These are phyloP conservation scores for Apiotrichum montevideense DNA, from an alignment of 1,284 basidiomycete genomes.

Conservation along the genomic window DNA sequence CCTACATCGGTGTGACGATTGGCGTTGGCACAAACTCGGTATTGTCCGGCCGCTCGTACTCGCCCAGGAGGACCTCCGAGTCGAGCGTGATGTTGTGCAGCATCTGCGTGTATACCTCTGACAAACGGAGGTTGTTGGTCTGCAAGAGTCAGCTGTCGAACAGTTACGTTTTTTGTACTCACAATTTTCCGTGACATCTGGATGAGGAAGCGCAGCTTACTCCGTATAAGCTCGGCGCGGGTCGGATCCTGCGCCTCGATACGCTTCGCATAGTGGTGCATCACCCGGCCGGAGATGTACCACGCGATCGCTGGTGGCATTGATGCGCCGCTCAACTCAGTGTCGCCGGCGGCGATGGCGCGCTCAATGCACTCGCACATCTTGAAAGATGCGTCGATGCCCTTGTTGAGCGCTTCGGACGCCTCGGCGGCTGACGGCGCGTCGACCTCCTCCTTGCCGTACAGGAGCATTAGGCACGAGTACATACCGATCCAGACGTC, in stretches of 20 bases:
- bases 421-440: conserved; percentile 8
- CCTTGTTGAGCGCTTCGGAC: conserved; percentile 17
- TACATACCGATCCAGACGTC: conserved; percentile 25
- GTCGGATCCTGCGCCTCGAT: conserved; percentile 8
- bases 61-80: conserved; percentile 18
- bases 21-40: conserved; percentile 1
- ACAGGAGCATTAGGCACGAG: conserved; percentile 15
- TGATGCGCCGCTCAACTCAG: conserved; percentile 19
- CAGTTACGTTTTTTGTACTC: not conserved
- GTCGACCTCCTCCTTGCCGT: conserved; percentile 28
- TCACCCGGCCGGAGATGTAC: conserved; percentile 10
- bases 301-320: conserved; percentile 10
- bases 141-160: not conserved
- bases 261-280: conserved; percentile 14
- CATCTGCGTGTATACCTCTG: conserved; percentile 18
- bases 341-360: conserved; percentile 20
- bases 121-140: conserved; percentile 4
- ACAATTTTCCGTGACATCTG: conserved; percentile 8
- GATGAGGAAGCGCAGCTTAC: conserved; percentile 6
- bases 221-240: conserved; percentile 4
- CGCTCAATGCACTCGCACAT: conserved; percentile 20
- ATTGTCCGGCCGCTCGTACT: conserved; percentile 20
- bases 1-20: no score
- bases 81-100: conserved; percentile 17
- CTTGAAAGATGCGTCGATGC: conserved; percentile 21